Percentiles rank a stretch among this genome's conserved stretches.
Evolutionary conservation across 371 early-diverging fungal genomes (phyloP).

Genomic region (Rhizopus microsporus): DNA sequence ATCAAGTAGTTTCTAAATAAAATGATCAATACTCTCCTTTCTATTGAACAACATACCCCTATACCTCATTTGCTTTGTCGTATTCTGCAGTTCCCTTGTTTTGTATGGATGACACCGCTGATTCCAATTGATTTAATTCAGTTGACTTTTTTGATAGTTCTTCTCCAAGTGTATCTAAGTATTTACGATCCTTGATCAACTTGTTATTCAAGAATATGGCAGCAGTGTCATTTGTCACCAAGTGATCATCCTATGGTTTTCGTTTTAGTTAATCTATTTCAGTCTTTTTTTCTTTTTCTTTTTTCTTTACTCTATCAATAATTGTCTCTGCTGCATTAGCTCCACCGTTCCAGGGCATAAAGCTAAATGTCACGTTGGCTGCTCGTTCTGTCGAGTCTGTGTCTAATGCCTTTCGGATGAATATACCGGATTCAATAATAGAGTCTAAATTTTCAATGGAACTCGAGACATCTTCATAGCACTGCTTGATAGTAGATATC

Average conservation of each 20-base stretch:
- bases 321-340: conserved; percentile 39
- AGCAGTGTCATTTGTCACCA: conserved; percentile 57
- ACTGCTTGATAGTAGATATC: conserved; percentile 35
- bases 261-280: not conserved
- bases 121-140: conserved; percentile 26
- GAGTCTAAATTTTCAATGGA: conserved; percentile 50
- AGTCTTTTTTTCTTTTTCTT: not conserved
- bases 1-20: conserved; percentile 49
- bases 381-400: conserved; percentile 20
- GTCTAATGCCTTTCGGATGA: conserved; percentile 36
- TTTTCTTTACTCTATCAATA: conserved; percentile 37
- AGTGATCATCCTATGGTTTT: conserved; percentile 43
- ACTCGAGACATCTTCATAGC: conserved; percentile 37
- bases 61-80: conserved; percentile 39
- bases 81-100: conserved; percentile 34
- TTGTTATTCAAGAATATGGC: conserved; percentile 66
- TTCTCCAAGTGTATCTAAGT: conserved; percentile 42
- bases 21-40: not conserved
- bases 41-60: not conserved
- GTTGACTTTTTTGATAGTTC: conserved; percentile 47
- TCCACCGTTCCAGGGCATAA: conserved; percentile 48
- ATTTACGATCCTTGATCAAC: conserved; percentile 55
- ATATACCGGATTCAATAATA: conserved; percentile 51
- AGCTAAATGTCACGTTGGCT: conserved; percentile 30
- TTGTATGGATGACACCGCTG: conserved; percentile 15